Base-by-base conservation (phyloP, 306 rosid genomes). In the Corylus americana region DNA sequence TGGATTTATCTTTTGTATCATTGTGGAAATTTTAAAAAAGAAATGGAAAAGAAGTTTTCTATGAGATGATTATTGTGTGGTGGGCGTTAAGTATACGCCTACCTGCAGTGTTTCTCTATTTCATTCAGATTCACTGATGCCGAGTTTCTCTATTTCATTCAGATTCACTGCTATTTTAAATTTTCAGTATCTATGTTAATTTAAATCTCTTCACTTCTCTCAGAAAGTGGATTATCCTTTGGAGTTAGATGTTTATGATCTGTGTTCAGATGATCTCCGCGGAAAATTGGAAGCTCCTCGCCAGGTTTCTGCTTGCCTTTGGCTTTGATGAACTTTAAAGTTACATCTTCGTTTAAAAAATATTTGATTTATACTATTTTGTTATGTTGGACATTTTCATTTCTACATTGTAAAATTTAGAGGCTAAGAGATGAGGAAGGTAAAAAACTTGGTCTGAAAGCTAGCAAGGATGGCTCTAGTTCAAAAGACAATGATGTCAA, bases 181-280 rank as follows among this genome's bases (percentile, higher is more conserved):
- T 3, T 39, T 14, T 39, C 53, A 0, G 27, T 68, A 10, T n/a
- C 49, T 17, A 18, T 83, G 39, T 48, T 66, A 74, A 44, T 22
- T 25, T 75, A 29, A 62, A 37, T 78, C 25, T 77, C 25, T 81
- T 82, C 76, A 70, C 77, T 75, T 77, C 63, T 83, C 79, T 72
- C 96, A 96, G 99, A 96, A 96, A 96, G 98, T 96, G 80, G 98
- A 93, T 84, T 96, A 91, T 85, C 99, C 99, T 70, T 80, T 96
- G 89, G 94, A 81, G 88, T 87, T 96, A 88, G 99, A 96, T 89
- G 81, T 93, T 73, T 93, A 85, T 83, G 98, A 96, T 88, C 87
- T 93, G 81, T 96, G 99, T 75, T 93, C 99, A 13, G 99, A 93
- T 5, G 98, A 96, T 68, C 98, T 96, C 51, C 89, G 89, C 66